Conservation (phyloP, 2,329 filamentous ascomycete genomes). For the Ceratocystis lukuohia region DNA sequence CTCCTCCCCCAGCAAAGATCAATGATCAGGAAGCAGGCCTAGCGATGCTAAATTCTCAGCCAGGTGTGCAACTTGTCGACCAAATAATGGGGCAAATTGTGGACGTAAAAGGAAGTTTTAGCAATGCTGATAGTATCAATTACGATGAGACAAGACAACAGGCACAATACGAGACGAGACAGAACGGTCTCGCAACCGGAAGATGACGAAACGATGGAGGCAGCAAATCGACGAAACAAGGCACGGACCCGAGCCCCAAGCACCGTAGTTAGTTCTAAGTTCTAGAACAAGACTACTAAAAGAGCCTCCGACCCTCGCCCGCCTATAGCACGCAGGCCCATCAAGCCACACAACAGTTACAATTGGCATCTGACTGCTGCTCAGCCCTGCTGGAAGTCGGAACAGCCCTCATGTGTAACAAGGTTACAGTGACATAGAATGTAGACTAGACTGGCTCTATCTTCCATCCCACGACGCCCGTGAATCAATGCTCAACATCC, state of each 20-base stretch:
- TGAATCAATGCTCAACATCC: too few relatives aligned
- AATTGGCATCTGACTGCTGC: too few relatives aligned
- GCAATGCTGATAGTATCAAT: background rate
- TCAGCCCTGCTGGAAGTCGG: too few relatives aligned
- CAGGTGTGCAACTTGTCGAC: background rate
- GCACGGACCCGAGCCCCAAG: background rate
- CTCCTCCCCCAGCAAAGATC: too few relatives aligned
- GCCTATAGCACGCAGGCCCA: too few relatives aligned
- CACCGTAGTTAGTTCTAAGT: background rate
- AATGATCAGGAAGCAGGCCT: too few relatives aligned
- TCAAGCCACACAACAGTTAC: too few relatives aligned
- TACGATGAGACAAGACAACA: constrained; percentile 3
- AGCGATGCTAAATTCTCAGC: too few relatives aligned
- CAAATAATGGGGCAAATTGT: background rate
- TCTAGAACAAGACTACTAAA: background rate
- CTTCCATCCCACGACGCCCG: too few relatives aligned
- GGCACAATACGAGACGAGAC: constrained; percentile 16
- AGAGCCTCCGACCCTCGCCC: background rate
- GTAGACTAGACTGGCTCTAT: too few relatives aligned
- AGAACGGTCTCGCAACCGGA: background rate
- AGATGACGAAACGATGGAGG: background rate
- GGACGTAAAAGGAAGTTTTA: background rate
- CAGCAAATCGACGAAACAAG: constrained; percentile 1
- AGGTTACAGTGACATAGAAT: too few relatives aligned
- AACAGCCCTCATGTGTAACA: too few relatives aligned